Conservation (phyloP, 2,329 filamentous ascomycete species). For the Blastomyces parvus region DNA sequence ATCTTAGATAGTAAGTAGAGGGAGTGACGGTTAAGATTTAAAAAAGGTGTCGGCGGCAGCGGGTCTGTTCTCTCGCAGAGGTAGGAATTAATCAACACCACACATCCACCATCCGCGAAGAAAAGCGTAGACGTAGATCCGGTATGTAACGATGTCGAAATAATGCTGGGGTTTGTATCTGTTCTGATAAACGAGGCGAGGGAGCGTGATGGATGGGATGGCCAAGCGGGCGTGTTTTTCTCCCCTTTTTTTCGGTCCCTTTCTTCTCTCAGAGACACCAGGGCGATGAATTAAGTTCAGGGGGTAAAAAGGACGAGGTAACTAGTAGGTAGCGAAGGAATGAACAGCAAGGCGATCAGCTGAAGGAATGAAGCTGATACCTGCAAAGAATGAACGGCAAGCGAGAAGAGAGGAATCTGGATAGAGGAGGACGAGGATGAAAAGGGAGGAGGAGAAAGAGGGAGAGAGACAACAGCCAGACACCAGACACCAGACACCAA, state of each 20-base stretch:
- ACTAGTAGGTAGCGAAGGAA: conserved; percentile 37
- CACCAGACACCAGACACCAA: no score
- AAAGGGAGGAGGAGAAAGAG: conserved; percentile 9
- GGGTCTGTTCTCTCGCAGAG: no score
- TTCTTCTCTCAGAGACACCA: not conserved
- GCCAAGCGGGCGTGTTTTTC: not conserved
- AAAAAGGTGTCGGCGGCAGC: not conserved
- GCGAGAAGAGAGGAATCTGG: conserved; percentile 19
- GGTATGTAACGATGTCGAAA: not conserved
- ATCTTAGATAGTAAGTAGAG: not conserved
- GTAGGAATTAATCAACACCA: not conserved
- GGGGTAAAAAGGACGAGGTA: not conserved
- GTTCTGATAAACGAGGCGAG: not conserved
- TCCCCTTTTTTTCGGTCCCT: no score
- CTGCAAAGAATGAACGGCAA: conserved; percentile 28
- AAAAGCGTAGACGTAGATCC: no score
- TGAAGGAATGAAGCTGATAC: conserved; percentile 57
- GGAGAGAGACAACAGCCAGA: not conserved
- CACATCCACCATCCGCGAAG: not conserved
- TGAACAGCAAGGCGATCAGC: conserved; percentile 46
- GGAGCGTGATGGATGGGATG: not conserved
- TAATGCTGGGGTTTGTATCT: not conserved
- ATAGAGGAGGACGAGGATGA: conserved; percentile 11
- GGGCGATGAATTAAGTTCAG: not conserved
- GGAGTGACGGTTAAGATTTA: not conserved